Percentiles rank a stretch among this genome's conserved stretches.
Conservation (phyloP, 1,139 yeast genomes). For the Zygoascus hellenicus region DNA sequence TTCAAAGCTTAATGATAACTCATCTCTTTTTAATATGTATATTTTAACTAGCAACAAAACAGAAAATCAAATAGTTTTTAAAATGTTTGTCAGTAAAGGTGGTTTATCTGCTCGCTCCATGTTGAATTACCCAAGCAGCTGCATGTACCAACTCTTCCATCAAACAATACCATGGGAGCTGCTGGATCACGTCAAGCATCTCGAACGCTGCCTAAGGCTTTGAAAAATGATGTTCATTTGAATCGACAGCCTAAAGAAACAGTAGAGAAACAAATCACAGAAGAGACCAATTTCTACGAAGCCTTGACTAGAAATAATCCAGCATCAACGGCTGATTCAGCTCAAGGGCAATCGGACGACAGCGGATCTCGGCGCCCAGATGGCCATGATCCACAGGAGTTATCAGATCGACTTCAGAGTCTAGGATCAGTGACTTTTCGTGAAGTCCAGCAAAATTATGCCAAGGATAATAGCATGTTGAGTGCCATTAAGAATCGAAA, state of each 20-base stretch:
- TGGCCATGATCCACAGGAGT: slow-evolving; percentile 9
- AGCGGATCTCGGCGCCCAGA: slow-evolving; percentile 5
- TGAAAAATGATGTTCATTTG: slow-evolving; percentile 1
- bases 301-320: not conserved
- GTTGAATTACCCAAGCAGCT: not conserved
- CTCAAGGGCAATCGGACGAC: too few species aligned
- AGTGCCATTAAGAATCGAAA: slow-evolving; percentile 9
- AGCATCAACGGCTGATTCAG: not conserved
- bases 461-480: slow-evolving; percentile 9
- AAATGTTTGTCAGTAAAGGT: not conserved
- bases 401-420: slow-evolving; percentile 6
- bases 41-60: not conserved
- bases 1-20: slow-evolving; percentile 32
- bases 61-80: not conserved
- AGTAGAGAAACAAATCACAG: not conserved
- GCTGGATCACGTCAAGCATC: slow-evolving; percentile 8
- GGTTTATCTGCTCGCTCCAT: not conserved
- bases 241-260: slow-evolving; percentile 3
- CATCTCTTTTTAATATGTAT: not conserved
- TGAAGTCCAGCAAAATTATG: not conserved
- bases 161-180: slow-evolving; percentile 6
- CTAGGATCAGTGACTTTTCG: slow-evolving; percentile 7
- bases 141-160: not conserved
- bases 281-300: slow-evolving; percentile 5
- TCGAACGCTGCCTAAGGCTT: slow-evolving; percentile 6